These are phyloP conservation scores for Cucurbita ficifolia DNA, from an alignment of 306 rosid genomes.

Conservation along the genomic window DNA sequence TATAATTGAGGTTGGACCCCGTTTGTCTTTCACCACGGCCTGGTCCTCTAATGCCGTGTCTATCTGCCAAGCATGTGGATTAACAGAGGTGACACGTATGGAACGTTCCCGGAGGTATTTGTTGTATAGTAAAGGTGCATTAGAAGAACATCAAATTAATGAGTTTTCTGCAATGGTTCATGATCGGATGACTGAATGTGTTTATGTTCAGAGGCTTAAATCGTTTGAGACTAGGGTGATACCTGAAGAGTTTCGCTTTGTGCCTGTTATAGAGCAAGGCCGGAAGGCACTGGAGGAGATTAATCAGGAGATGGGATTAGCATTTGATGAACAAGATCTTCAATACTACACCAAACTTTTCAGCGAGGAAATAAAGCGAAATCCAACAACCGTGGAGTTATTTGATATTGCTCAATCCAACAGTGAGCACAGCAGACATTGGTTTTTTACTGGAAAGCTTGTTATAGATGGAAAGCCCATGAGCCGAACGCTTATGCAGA, in stretches of 20 bases:
- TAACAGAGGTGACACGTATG: constrained; percentile 52
- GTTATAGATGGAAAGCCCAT: constrained; percentile 53
- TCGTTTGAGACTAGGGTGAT: constrained; percentile 9
- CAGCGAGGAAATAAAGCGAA: constrained; percentile 58
- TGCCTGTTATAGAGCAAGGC: constrained; percentile 58
- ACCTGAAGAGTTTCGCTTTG: constrained; percentile 46
- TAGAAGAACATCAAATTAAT: neutral
- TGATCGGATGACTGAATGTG: constrained; percentile 27
- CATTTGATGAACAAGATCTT: constrained; percentile 87
- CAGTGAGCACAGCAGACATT: constrained; percentile 85
- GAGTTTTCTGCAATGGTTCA: constrained; percentile 22
- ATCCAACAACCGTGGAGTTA: constrained; percentile 75
- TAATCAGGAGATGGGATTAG: constrained; percentile 65
- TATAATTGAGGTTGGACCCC: constrained; percentile 78
- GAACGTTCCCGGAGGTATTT: constrained; percentile 62
- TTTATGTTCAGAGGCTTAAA: neutral
- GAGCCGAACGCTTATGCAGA: constrained; percentile 74
- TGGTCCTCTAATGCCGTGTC: constrained; percentile 94
- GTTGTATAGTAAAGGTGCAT: neutral
- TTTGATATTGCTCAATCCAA: constrained; percentile 93
- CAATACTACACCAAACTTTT: constrained; percentile 68
- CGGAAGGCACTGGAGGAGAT: constrained; percentile 72
- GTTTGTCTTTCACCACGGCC: constrained; percentile 77
- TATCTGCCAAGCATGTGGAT: constrained; percentile 72
- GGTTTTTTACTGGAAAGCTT: constrained; percentile 83